Conservation (phyloP, 2,329 filamentous ascomycete genomes). For the Aspergillus pseudotamarii region DNA sequence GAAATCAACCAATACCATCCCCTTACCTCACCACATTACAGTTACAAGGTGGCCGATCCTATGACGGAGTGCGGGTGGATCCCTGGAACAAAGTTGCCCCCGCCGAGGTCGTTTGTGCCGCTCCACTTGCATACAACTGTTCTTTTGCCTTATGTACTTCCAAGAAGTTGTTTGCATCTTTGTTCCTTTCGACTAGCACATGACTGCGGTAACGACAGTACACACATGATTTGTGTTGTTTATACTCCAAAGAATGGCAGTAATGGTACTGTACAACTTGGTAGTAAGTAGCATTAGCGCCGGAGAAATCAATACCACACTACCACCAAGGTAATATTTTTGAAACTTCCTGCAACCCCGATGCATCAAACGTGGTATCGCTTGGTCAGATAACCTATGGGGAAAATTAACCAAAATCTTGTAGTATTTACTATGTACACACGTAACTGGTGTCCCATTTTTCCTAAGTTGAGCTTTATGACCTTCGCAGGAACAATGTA, state of each 20-base stretch:
- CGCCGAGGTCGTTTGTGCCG: not conserved
- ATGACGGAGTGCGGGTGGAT: conserved; percentile 10
- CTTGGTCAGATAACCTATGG: not conserved
- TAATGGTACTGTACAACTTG: not conserved
- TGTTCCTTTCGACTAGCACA: no score
- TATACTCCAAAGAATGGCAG: not conserved
- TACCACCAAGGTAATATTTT: not conserved
- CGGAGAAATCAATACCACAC: no score
- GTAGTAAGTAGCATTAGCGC: not conserved
- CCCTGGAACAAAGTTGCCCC: conserved; percentile 13
- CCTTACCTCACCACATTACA: conserved; percentile 5
- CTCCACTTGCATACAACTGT: not conserved
- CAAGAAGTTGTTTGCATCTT: no score
- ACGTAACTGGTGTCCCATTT: no score
- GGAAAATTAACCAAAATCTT: no score
- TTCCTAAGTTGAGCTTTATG: not conserved
- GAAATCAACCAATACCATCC: conserved; percentile 1
- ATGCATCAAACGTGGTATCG: not conserved
- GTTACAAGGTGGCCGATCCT: not conserved
- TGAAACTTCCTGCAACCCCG: not conserved
- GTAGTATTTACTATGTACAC: no score
- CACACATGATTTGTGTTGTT: not conserved
- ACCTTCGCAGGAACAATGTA: no score
- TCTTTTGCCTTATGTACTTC: not conserved
- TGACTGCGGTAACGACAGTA: not conserved